Conservation (phyloP, 257 asterid genomes). For the Solanum chiquidenum region DNA sequence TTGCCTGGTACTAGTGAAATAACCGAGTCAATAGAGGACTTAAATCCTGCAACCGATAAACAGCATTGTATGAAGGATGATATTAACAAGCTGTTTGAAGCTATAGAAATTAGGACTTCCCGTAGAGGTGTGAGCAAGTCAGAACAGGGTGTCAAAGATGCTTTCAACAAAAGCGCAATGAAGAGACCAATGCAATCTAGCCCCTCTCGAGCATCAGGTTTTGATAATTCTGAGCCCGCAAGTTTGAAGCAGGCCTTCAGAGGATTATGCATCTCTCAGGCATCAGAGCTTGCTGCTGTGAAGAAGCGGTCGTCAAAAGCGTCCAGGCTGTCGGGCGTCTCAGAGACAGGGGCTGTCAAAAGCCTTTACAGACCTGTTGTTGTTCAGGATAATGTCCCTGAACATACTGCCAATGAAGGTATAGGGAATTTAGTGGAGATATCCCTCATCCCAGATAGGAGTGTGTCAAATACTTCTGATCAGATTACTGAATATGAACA, state of each 20-base stretch:
- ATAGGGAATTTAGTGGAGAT: slow-evolving; percentile 42
- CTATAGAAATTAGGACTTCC: slow-evolving; percentile 43
- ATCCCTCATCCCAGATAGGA: slow-evolving; percentile 43
- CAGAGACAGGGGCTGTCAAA: slow-evolving; percentile 36
- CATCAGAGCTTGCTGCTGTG: slow-evolving; percentile 88
- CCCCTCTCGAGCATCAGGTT: slow-evolving; percentile 41
- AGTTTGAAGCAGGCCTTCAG: slow-evolving; percentile 89
- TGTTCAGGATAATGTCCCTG: slow-evolving; percentile 24
- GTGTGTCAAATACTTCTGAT: slow-evolving; percentile 18
- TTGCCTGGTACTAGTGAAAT: slow-evolving; percentile 47
- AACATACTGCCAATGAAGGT: slow-evolving; percentile 18
- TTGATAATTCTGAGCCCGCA: slow-evolving; percentile 59
- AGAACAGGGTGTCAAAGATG: slow-evolving; percentile 20
- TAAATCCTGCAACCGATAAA: slow-evolving; percentile 14
- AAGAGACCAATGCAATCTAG: slow-evolving; percentile 66
- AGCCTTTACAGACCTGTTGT: slow-evolving; percentile 30
- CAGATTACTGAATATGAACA: slow-evolving; percentile 13
- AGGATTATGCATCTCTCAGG: slow-evolving; percentile 93
- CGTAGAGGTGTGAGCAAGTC: slow-evolving; percentile 21
- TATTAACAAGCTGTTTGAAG: slow-evolving; percentile 68
- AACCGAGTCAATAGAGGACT: slow-evolving; percentile 37
- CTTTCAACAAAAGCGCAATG: slow-evolving; percentile 55
- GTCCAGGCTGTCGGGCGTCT: slow-evolving; percentile 30
- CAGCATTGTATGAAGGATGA: slow-evolving; percentile 44
- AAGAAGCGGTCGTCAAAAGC: slow-evolving; percentile 51